Percentiles rank a stretch among this genome's conserved stretches.
These are phyloP conservation scores for Yamagishiella unicocca DNA, from an alignment of 139 green algal genomes.

Conservation along the genomic window DNA sequence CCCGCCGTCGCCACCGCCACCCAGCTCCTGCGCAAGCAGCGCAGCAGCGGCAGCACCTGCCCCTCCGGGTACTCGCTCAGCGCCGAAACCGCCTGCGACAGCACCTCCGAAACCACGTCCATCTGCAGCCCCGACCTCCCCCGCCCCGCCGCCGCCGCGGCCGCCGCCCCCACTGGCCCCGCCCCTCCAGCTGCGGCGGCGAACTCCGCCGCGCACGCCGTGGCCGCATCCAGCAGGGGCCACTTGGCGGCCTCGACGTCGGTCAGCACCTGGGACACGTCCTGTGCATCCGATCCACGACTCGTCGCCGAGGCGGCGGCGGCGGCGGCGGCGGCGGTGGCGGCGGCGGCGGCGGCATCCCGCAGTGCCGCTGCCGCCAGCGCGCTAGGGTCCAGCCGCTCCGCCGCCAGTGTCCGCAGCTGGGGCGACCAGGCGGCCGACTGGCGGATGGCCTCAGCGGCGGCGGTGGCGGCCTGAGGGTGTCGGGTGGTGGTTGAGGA, in stretches of 20 bases:
- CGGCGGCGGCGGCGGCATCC: neutral
- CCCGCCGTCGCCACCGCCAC: neutral
- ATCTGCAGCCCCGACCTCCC: neutral
- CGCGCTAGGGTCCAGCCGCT: constrained; percentile 9
- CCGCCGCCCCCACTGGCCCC: neutral
- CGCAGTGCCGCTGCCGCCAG: constrained; percentile 32
- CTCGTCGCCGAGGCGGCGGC: neutral
- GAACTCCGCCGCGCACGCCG: neutral
- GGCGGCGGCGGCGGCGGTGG: neutral
- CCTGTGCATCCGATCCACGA: neutral
- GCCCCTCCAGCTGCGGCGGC: neutral
- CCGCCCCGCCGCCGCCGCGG: neutral
- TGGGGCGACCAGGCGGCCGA: neutral
- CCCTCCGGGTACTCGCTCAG: constrained; percentile 43
- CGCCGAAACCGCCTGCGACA: constrained; percentile 17
- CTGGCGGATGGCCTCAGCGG: constrained; percentile 15
- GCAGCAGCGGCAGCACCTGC: constrained; percentile 48
- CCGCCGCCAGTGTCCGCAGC: neutral
- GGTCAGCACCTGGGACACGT: neutral
- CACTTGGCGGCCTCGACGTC: constrained; percentile 34
- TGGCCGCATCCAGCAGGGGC: constrained; percentile 36
- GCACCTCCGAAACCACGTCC: neutral
- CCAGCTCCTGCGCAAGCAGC: constrained; percentile 44
- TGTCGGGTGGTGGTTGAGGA: no score
- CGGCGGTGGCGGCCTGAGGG: constrained; percentile 2